Evolutionary conservation across 192 early-diverging fungal genomes (phyloP).

Genomic region (Phlyctochytrium planicorne): DNA sequence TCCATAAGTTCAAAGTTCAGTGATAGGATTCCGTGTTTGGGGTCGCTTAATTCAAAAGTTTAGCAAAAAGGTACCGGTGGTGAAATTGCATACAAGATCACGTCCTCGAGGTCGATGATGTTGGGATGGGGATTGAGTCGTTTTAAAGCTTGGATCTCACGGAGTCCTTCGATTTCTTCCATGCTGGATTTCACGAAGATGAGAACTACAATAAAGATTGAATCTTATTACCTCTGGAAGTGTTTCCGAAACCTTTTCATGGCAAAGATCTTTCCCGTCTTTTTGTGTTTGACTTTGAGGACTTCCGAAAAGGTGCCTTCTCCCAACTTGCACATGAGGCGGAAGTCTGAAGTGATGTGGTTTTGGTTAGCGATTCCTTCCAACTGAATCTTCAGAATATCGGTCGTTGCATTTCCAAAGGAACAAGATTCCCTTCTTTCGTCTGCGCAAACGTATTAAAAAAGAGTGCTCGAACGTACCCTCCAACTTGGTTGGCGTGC

Average conservation of each 20-base stretch:
- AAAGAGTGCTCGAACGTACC: too few relatives aligned
- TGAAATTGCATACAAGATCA: conserved; percentile 48
- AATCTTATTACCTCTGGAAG: conserved; percentile 56
- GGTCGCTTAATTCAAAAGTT: conserved; percentile 37
- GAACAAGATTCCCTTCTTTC: too few relatives aligned
- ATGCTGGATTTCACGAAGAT: too few relatives aligned
- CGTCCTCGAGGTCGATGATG: conserved; percentile 52
- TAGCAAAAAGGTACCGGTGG: neutral
- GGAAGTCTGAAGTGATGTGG: conserved; percentile 40
- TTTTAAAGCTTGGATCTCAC: conserved; percentile 60
- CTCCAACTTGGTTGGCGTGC: too few relatives aligned
- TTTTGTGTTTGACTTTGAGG: conserved; percentile 61
- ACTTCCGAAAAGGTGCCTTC: conserved; percentile 70
- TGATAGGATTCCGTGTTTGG: conserved; percentile 49
- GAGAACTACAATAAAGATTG: too few relatives aligned
- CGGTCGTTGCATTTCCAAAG: too few relatives aligned
- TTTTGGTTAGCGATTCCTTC: too few relatives aligned
- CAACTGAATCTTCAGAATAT: too few relatives aligned
- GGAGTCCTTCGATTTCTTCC: conserved; percentile 56
- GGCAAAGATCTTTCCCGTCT: conserved; percentile 54
- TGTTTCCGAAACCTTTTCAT: conserved; percentile 66
- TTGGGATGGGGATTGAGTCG: conserved; percentile 56
- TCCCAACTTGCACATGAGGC: conserved; percentile 57
- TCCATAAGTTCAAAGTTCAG: conserved; percentile 67
- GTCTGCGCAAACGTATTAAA: too few relatives aligned